Evolutionary conservation across 805 yeast genomes (phyloP), one percentile per base, ranked within the genome.

Genomic region (Lipomyces anomalus): DNA sequence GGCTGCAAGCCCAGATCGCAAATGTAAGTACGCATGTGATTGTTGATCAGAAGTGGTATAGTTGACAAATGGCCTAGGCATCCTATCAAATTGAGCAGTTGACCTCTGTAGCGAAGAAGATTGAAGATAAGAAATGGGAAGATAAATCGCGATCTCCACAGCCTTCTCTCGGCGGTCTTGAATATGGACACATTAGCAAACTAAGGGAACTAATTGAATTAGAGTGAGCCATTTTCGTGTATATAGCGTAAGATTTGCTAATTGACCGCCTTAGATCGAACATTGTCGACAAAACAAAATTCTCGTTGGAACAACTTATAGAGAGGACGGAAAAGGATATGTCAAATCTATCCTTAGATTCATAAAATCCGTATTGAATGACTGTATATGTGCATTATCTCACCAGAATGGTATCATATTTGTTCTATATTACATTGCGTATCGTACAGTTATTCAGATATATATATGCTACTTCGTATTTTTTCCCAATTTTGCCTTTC

Each of bases 181-280:
- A 28, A 22, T 35, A 11, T 6, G 50, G 34, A 2, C 33, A 40
- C 20, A 23, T 47, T 22, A 43, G 47, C 13, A 16, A 29, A 11
- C 24, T 50, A 42, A 40, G 28, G 22, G 49, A 41, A 4, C 29
- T 43, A 45, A 18, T 50, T 29, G 54, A 50, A 17, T 40, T 28
- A 17, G 54, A 50, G 46, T 47, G 41, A 18, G 52, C 26, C 37
- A 6, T 24, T 17, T n/a, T n/a, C n/a, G n/a, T n/a, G n/a, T n/a
- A n/a, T n/a, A n/a, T n/a, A n/a, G n/a, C n/a, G n/a, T n/a, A n/a
- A n/a, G n/a, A n/a, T 22, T n/a, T 39, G 35, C 40, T 43, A 37
- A 43, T n/a, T 40, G 22, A 11, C 32, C 18, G 17, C 18, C 13
- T 6, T 21, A 47, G 52, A 40, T 29, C 53, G 3, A 18, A 28